Base-by-base conservation (phyloP, 1,284 basidiomycete species). In the Sphaerobolus stellatus region DNA sequence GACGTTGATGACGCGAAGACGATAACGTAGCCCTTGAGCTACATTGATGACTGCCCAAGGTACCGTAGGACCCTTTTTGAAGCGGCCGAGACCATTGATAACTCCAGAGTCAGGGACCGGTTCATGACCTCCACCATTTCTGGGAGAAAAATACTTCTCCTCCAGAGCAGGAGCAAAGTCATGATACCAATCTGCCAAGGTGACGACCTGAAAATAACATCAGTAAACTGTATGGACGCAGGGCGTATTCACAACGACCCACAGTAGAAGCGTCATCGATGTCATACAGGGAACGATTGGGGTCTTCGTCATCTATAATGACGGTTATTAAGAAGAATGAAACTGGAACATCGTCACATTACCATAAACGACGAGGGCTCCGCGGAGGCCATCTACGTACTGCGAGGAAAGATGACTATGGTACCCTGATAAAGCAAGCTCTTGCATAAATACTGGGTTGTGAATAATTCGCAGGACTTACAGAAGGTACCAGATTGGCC, bases 1-100 rank as follows among this genome's bases (percentile, higher is more conserved):
- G 64, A 78, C 76, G 62, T 82, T 80, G 68, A 87, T 73, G 55
- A 88, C 59, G 16, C 85, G 72, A 45, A 83, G 65, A 34, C 77
- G 70, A 68, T 83, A 82, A 28, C 71, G 79, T 65, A 76, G 78
- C 38, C 79, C 78, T 1, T 76, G 64, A 59, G 72, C 70, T 59
- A 80, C 79, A 7, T 71, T 71, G 54, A 76, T 65, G 13, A 74
- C 66, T 11, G 72, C 64, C 9, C 71, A 61, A 7, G 58, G 55
- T 9, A 50, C 24, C 5, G 54, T 50, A 18, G 63, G 63, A 27
- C 61, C 61, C 14, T 58, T 59, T 8, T 34, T 7, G 25, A 62
- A 69, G 20, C 69, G 62, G 5, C 69, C 69, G 11, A 62, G 50
- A 5, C 69, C 70, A 22, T 71, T 66, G 34, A 71, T 61, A 16